Percentiles rank a stretch among this genome's conserved stretches.
phyloP scores from a whole-genome alignment of 148 eudicot genomes.

The Euryodendron excelsum region DNA sequence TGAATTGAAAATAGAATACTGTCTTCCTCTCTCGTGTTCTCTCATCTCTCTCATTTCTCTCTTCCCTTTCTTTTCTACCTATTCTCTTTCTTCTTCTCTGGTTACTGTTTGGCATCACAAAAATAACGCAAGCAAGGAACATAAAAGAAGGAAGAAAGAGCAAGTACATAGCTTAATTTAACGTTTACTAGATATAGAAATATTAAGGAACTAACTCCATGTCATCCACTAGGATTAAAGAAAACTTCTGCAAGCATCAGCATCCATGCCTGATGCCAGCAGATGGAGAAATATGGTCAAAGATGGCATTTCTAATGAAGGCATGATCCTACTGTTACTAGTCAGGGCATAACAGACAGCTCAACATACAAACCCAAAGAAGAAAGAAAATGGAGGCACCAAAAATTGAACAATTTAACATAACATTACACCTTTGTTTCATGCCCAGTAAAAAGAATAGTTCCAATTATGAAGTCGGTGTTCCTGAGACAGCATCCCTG shows the following conservation, averaged over 20 bases:
- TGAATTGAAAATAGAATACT: too few relatives aligned
- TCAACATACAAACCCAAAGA: neutral
- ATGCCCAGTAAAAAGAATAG: slow-evolving; percentile 80
- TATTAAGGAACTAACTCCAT: neutral
- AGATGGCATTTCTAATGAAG: neutral
- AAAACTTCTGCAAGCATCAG: neutral
- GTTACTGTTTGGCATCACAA: too few relatives aligned
- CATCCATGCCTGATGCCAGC: neutral
- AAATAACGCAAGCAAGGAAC: neutral
- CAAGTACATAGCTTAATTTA: neutral
- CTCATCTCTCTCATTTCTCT: too few relatives aligned
- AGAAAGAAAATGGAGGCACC: neutral
- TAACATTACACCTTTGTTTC: slow-evolving; percentile 75
- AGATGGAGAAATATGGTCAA: slow-evolving; percentile 5
- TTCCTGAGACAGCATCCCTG: slow-evolving; percentile 98
- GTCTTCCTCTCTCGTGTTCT: too few relatives aligned
- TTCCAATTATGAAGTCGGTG: slow-evolving; percentile 83
- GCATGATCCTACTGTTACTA: neutral
- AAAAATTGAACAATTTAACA: neutral
- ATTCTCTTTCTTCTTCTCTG: too few relatives aligned
- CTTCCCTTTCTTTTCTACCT: too few relatives aligned
- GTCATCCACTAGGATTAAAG: neutral
- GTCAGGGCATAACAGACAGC: neutral
- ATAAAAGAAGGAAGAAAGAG: neutral
- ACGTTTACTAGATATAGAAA: neutral